Percentiles rank a stretch among this genome's conserved stretches.
phyloP scores from a whole-genome alignment of 2,329 filamentous ascomycete species.

The Grosmannia serpens region DNA sequence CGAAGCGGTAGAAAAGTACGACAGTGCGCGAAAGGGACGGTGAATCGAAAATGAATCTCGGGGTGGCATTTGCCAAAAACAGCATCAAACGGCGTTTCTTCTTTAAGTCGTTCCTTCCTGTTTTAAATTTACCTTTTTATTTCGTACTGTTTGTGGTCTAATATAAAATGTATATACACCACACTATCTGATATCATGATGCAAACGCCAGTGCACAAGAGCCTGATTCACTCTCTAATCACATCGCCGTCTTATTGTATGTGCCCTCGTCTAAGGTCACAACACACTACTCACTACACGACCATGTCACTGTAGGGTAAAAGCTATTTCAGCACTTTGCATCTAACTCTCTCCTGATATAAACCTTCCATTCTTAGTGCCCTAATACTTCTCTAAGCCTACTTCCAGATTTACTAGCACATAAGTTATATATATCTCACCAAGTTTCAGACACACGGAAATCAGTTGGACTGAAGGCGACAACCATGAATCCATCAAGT shows the following conservation, averaged over 20 bases:
- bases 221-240: background rate
- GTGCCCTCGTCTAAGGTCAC: background rate
- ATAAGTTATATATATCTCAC: background rate
- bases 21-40: too few relatives aligned
- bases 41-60: too few relatives aligned
- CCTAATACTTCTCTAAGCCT: too few relatives aligned
- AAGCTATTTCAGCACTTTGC: background rate
- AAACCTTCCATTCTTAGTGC: too few relatives aligned
- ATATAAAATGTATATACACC: too few relatives aligned
- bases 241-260: background rate
- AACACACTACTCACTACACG: background rate
- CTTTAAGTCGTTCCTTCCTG: background rate
- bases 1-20: slow-evolving; percentile 2
- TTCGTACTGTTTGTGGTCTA: background rate
- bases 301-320: background rate
- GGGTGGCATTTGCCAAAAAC: too few relatives aligned
- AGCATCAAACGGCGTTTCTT: background rate
- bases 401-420: background rate
- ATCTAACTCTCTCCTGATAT: background rate
- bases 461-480: background rate
- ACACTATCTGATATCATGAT: too few relatives aligned
- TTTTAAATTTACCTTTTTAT: background rate
- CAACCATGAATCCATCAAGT: background rate
- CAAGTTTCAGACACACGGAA: background rate
- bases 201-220: too few relatives aligned